Evolutionary conservation across 2,329 filamentous ascomycete species (phyloP), one percentile per base, ranked within the genome.

Genomic region (Botrytis paeoniae): DNA sequence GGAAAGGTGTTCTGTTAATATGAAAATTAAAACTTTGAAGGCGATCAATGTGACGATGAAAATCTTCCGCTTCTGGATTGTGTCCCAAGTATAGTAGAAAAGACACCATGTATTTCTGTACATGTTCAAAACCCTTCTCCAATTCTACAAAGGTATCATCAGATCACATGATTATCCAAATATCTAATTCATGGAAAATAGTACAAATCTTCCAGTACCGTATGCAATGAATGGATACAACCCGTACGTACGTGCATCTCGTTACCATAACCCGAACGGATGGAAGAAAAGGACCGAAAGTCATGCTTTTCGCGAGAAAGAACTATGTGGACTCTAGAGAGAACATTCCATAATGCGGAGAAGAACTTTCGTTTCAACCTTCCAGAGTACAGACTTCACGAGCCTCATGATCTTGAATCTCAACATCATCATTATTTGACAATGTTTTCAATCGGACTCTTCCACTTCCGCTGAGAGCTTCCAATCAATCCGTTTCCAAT

Each of bases 261-360:
- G 32, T 37, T 60, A 35, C 18, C 61, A 43, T 7, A 45, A 45
- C 39, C 61, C 39, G 61, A 64, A 29, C 39, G 29, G 10, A 64
- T 29, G 61, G 61, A 64, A 64, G 18, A 45, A 32, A 64, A 64
- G 61, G 39, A 64, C 61, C 61, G 61, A 64, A 64, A 64, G 18
- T 22, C 61, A 45, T 32, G 61, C 39, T 32, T 32, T 43, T 45
- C 37, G n/a, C 60, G 6, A 64, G 10, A 64, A 7, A 12, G 61
- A 64, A 64, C 18, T 32, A 45, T 64, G 61, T 39, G 39, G 12
- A 54, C 25, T 54, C 48, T 7, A 1, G 39, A 64, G 39, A 64
- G 61, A 64, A 64, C 39, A 41, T 64, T 64, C 61, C 61, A 64
- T 32, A 32, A 64, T 64, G 61, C 61, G 39, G 61, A 64, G 61